Base-by-base conservation (phyloP, 257 asterid genomes). In the Phtheirospermum japonicum region DNA sequence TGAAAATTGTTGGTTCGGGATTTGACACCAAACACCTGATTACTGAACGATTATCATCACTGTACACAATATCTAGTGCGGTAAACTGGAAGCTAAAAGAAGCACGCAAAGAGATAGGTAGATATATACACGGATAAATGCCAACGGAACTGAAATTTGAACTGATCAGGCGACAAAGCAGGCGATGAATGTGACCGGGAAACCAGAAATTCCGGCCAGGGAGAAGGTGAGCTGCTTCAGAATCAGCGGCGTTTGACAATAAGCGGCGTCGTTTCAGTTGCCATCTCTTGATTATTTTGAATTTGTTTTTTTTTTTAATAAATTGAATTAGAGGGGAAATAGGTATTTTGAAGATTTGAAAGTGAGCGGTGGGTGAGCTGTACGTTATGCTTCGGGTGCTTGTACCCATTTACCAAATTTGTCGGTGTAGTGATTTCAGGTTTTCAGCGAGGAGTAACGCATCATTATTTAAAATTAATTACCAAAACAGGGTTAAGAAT, bases 271-370 rank as follows among this genome's bases (percentile, higher is more conserved):
- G 52, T 61, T 69, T 34, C 30, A 64, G 67, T 49, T 40, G 9
- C 33, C 63, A 32, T 51, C 10, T 45, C 10, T 32, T 13, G 58
- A 45, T 57, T 31, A 61, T 26, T 63, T 71, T 72, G 72, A 67
- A 66, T 7, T 10, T 43, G n/a, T 43, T 2, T 10, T n/a, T n/a
- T 58, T 59, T 57, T 61, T 48, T 43, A 56, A 59, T 56, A 30
- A 60, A 54, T 74, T 61, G 55, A 72, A 74, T 62, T 77, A 65
- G 67, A 76, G 71, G 49, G 67, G 68, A 48, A 63, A 49, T 19
- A 60, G 23, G 62, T 55, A 28, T 65, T 46, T 55, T 31, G 20
- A 65, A 48, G 66, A 65, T 70, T 75, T 75, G 73, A 75, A 75
- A 54, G 40, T 31, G 55, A 50, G 70, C 73, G 10, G 63, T 16